phyloP scores from a whole-genome alignment of 2,329 filamentous ascomycete species.

The Clathrospora elynae region DNA sequence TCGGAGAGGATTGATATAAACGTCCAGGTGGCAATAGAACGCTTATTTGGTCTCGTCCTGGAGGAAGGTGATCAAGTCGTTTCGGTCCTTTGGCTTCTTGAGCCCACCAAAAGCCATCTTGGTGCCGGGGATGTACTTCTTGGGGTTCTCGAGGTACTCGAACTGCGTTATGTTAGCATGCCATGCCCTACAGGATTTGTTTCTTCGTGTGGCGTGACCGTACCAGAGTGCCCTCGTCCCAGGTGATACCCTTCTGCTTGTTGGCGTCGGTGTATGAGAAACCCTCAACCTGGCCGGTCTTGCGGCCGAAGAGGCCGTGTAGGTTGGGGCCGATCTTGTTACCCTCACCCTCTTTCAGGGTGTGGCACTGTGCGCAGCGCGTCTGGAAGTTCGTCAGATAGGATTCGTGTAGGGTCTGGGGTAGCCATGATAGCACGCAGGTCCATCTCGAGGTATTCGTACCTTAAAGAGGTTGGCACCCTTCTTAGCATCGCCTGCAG shows the following conservation, averaged over 20 bases:
- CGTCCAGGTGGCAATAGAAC: conserved; percentile 33
- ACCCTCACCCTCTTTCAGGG: conserved; percentile 82
- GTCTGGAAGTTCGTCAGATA: conserved; percentile 60
- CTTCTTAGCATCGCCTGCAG: conserved; percentile 86
- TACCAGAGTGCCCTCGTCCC: conserved; percentile 86
- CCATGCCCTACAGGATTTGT: neutral
- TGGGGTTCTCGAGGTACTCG: conserved; percentile 99
- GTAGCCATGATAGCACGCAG: conserved; percentile 8
- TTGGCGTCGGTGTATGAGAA: conserved; percentile 99
- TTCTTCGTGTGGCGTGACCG: conserved; percentile 30
- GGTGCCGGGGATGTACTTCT: conserved; percentile 99
- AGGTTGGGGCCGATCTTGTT: conserved; percentile 99
- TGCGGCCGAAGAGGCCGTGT: conserved; percentile 95
- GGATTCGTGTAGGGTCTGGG: conserved; percentile 6
- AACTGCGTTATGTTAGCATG: conserved; percentile 62
- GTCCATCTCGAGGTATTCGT: conserved; percentile 22
- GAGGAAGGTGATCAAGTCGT: conserved; percentile 93
- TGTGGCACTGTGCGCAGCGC: conserved; percentile 98
- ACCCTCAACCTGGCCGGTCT: conserved; percentile 87
- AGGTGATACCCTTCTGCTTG: conserved; percentile 92
- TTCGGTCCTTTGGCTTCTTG: conserved; percentile 99
- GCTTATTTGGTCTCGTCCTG: conserved; percentile 71
- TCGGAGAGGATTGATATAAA: conserved; percentile 23
- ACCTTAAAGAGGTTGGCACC: conserved; percentile 98
- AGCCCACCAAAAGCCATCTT: conserved; percentile 99